Conservation (phyloP, 2,329 filamentous ascomycete genomes). For the Ophiognomonia clavigignenti-juglandacearum region DNA sequence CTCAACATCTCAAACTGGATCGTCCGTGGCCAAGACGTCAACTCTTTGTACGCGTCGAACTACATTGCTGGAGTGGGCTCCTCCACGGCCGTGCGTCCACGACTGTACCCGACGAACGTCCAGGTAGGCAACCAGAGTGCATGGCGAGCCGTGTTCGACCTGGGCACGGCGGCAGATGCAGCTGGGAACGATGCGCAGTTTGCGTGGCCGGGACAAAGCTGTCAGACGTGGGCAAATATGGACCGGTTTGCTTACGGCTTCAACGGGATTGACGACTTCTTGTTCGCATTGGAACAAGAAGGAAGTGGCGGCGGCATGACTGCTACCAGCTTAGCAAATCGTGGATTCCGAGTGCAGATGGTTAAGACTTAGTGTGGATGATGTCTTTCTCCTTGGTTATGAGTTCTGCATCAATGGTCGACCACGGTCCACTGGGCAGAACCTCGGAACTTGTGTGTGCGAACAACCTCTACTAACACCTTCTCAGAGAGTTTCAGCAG, state of each 20-base stretch:
- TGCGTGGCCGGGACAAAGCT: slow-evolving; percentile 8
- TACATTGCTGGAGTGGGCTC: neutral
- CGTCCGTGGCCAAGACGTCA: slow-evolving; percentile 35
- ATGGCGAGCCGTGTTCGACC: slow-evolving; percentile 9
- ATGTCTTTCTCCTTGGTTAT: too few relatives aligned
- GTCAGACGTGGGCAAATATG: slow-evolving; percentile 11
- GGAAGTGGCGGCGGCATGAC: neutral
- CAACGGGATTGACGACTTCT: slow-evolving; percentile 4
- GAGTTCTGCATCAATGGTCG: too few relatives aligned
- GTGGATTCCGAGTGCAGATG: slow-evolving; percentile 3
- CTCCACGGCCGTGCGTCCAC: neutral
- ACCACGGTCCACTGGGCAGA: too few relatives aligned
- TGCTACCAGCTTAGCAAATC: neutral
- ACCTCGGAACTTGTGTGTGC: too few relatives aligned
- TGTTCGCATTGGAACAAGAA: neutral
- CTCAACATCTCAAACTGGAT: slow-evolving; percentile 33
- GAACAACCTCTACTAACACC: too few relatives aligned
- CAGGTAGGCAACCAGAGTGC: neutral
- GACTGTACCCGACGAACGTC: slow-evolving; percentile 3
- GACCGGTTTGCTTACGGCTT: slow-evolving; percentile 7
- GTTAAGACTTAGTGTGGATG: neutral
- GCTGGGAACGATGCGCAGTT: slow-evolving; percentile 3
- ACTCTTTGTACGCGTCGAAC: slow-evolving; percentile 27
- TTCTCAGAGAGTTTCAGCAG: too few relatives aligned
- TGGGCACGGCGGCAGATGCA: neutral